Percentiles rank a stretch among this genome's conserved stretches.
Conservation (phyloP, 768 basidiomycete species). For the Mycena belliarum region DNA sequence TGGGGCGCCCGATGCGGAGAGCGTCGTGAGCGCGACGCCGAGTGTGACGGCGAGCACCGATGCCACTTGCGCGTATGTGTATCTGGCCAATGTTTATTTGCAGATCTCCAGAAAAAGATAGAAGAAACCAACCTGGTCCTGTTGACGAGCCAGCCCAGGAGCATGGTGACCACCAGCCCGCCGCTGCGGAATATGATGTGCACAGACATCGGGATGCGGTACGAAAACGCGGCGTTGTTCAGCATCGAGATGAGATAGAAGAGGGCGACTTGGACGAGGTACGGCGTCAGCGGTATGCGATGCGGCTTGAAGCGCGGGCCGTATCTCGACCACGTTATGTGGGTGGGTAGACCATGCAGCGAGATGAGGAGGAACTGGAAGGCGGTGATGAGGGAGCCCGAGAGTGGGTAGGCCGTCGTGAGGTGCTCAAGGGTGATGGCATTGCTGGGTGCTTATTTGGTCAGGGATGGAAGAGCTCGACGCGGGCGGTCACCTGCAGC, state of each 20-base stretch:
- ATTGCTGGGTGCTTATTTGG: constrained; percentile 48
- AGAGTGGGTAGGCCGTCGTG: constrained; percentile 64
- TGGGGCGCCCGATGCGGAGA: constrained; percentile 58
- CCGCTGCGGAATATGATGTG: constrained; percentile 95
- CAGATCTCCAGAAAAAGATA: background rate
- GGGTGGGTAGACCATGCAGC: constrained; percentile 67
- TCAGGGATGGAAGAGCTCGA: background rate
- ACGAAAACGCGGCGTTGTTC: constrained; percentile 91
- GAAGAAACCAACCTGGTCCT: constrained; percentile 51
- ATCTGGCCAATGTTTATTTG: constrained; percentile 42
- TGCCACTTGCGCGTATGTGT: constrained; percentile 60
- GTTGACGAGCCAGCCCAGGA: constrained; percentile 70
- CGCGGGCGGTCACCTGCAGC: constrained; percentile 59
- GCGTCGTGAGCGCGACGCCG: constrained; percentile 79
- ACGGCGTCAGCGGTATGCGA: constrained; percentile 69
- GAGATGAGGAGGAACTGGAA: constrained; percentile 82
- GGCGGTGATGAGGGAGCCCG: constrained; percentile 85
- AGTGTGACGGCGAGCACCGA: constrained; percentile 81
- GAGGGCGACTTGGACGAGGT: constrained; percentile 77
- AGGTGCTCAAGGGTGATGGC: constrained; percentile 77
- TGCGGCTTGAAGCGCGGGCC: constrained; percentile 62
- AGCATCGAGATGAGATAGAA: constrained; percentile 80
- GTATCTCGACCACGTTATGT: constrained; percentile 51
- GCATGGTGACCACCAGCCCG: constrained; percentile 81
- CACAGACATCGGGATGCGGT: constrained; percentile 84